Evolutionary conservation across 2,329 filamentous ascomycete species (phyloP).

Genomic region (Phialophora macrospora): DNA sequence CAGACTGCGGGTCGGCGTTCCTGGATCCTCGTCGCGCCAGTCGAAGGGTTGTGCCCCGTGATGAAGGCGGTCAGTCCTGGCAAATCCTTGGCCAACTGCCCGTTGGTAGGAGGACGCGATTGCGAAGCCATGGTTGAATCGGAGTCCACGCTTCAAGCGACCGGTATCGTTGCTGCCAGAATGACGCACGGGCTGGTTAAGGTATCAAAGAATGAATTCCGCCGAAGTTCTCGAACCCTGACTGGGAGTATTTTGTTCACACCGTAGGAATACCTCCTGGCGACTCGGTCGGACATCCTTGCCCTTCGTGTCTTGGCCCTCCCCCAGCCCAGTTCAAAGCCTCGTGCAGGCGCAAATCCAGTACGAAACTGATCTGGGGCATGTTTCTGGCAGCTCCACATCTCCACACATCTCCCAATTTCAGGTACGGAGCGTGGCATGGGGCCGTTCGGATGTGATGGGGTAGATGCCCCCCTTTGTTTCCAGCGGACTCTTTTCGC

Average conservation of each 20-base stretch:
- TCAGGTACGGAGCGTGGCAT: not conserved
- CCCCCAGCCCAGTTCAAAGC: not conserved
- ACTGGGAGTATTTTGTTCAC: not conserved
- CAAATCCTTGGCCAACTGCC: conserved; percentile 22
- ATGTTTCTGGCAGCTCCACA: not conserved
- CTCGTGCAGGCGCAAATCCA: not conserved
- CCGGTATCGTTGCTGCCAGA: no score
- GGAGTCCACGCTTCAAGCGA: not conserved
- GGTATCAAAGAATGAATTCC: no score
- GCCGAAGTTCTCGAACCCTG: not conserved
- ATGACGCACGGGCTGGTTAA: no score
- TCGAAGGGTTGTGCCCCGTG: conserved; percentile 22
- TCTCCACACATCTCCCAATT: not conserved
- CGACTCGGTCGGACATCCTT: not conserved
- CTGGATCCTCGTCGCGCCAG: conserved; percentile 25
- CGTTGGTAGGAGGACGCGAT: conserved; percentile 21
- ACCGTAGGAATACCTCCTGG: not conserved
- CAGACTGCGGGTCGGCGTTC: conserved; percentile 21
- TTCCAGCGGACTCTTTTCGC: not conserved
- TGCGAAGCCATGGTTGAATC: conserved; percentile 15
- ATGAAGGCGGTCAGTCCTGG: conserved; percentile 25
- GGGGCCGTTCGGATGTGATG: not conserved
- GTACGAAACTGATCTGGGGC: not conserved
- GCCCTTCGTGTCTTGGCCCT: not conserved
- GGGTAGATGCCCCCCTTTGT: not conserved